phyloP scores from a whole-genome alignment of 106 monocot species.

The Acorus calamus region DNA sequence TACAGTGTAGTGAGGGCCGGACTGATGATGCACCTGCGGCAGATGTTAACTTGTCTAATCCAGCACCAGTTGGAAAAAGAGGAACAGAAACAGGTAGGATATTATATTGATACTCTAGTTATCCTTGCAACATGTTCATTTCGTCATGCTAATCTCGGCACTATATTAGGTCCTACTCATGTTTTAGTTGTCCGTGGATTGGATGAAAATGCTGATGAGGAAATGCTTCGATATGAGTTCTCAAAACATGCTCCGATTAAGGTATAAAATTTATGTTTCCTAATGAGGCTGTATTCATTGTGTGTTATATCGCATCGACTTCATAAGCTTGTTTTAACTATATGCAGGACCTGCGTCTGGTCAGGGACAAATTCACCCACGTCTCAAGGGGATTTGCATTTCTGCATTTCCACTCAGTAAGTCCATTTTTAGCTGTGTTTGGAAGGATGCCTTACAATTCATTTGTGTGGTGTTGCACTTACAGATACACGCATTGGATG shows the following conservation, averaged over 20 bases:
- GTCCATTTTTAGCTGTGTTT: not conserved
- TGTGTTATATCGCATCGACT: not conserved
- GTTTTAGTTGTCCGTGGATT: conserved; percentile 96
- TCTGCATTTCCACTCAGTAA: conserved; percentile 90
- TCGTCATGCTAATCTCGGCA: not conserved
- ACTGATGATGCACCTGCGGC: conserved; percentile 83
- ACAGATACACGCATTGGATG: no score
- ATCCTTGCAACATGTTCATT: no score
- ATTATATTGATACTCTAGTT: not conserved
- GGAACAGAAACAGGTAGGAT: conserved; percentile 65
- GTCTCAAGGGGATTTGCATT: conserved; percentile 97
- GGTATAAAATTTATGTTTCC: conserved; percentile 17
- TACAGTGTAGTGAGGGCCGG: conserved; percentile 82
- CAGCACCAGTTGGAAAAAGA: conserved; percentile 46
- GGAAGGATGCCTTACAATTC: no score
- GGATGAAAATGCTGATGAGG: conserved; percentile 99
- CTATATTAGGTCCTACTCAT: conserved; percentile 76
- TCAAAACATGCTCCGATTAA: conserved; percentile 95
- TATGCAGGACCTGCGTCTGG: conserved; percentile 85
- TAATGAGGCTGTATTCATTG: not conserved
- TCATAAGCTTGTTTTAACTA: not conserved
- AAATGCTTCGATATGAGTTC: conserved; percentile 97
- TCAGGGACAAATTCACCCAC: conserved; percentile 96
- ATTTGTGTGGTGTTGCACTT: no score
- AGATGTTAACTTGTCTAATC: conserved; percentile 52